Evolutionary conservation across 495 filamentous ascomycete species (phyloP).

Genomic region (Arthonia radiata): DNA sequence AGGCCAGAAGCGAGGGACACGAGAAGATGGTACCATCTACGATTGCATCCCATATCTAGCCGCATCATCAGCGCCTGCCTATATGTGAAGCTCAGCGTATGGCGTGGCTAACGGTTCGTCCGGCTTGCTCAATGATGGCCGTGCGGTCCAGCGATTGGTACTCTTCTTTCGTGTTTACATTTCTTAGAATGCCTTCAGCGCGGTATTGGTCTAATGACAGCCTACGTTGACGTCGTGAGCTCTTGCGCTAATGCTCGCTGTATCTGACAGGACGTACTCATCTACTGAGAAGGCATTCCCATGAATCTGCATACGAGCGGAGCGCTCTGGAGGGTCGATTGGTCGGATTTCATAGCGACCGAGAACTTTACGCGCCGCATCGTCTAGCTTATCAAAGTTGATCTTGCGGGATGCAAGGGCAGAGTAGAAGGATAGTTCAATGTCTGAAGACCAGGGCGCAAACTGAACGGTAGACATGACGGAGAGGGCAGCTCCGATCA

Average conservation of each 20-base stretch:
- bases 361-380: constrained; percentile 64
- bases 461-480: constrained; percentile 27
- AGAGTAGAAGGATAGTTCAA: constrained; percentile 85
- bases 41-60: constrained; percentile 88
- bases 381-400: constrained; percentile 87
- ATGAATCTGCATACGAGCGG: constrained; percentile 67
- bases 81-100: neutral
- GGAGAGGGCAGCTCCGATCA: too few species aligned
- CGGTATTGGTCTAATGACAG: constrained; percentile 46
- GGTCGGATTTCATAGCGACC: constrained; percentile 71
- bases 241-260: too few species aligned
- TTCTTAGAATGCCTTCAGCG: constrained; percentile 83
- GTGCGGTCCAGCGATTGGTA: constrained; percentile 55
- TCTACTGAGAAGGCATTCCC: constrained; percentile 61
- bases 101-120: constrained; percentile 35
- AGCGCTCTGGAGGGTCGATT: constrained; percentile 38
- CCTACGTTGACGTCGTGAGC: too few species aligned
- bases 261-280: constrained; percentile 43
- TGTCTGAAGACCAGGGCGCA: constrained; percentile 72
- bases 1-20: constrained; percentile 68
- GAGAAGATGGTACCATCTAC: constrained; percentile 88
- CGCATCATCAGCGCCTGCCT: constrained; percentile 2
- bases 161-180: constrained; percentile 88
- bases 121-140: constrained; percentile 45
- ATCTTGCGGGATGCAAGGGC: constrained; percentile 74